Base-by-base conservation (phyloP, 495 filamentous ascomycete species). In the Penicillium goetzii region DNA sequence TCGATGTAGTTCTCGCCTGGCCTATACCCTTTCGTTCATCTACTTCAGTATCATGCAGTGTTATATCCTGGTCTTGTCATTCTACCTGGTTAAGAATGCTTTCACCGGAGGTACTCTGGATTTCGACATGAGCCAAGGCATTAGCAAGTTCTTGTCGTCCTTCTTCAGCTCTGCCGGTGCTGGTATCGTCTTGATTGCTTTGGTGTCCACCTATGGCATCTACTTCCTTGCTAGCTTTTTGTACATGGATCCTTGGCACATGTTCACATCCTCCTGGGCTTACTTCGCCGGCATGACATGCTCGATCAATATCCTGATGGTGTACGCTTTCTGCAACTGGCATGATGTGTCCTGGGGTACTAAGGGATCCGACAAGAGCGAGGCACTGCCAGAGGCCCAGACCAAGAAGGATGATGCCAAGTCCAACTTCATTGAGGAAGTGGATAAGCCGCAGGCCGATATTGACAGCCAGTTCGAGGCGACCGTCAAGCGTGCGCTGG, bases 301-400 rank as follows among this genome's bases (percentile, higher is more conserved):
- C 25, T 97, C 96, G 75, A 92, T 97, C 88, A 99, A 99, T 78
- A 93, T 99, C 65, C 86, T 99, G 70, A 98, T 93, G 83, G 92
- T 99, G 60, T 99, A 99, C 80, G 92, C 83, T 60, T 99, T 97
- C 87, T 94, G 93, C 84, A 99, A 99, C 82, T 99, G 95, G 95
- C 95, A 99, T 81, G 95, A 99, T 76, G 95, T 99, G 52, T 97
- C 94, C 15, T 99, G 95, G 95, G 95, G 95, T 82, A 98, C 95
- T 74, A 98, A 99, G 83, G 95, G 95, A 73, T 92, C 95, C 7
- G 95, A 99, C 79, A 97, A 97, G 80, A 90, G 89, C 41, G 95
- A 98, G 60, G 91, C 91, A 15, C 80, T 99, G 33, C 95, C 95
- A 2, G 92, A 92, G 15, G 96, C 90, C 0, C 83, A 89, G 65